A percentile compares a stretch with the other conserved stretches of the same genome.
These are phyloP conservation scores for Podaxis rugospora DNA, from an alignment of 768 basidiomycete genomes.

Conservation along the genomic window DNA sequence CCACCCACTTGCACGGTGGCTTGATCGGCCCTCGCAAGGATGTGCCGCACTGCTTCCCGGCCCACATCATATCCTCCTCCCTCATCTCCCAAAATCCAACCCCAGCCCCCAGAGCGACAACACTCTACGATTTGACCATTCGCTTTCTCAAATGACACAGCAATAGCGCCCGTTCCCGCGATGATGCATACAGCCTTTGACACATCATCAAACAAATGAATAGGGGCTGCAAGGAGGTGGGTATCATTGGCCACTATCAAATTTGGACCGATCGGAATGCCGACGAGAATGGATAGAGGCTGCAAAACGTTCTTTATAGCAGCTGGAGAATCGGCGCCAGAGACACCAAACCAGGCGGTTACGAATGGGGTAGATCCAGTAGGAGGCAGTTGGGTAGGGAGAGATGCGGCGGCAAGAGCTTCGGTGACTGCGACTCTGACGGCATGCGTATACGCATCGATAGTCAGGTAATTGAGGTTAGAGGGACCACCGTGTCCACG, in stretches of 20 bases:
- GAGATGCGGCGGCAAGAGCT: constrained; percentile 43
- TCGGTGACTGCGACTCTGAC: constrained; percentile 46
- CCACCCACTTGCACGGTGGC: constrained; percentile 32
- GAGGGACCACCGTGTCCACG: constrained; percentile 74
- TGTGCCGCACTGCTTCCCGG: constrained; percentile 66
- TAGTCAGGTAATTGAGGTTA: constrained; percentile 78
- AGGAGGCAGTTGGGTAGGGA: constrained; percentile 19
- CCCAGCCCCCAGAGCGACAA: constrained; percentile 75
- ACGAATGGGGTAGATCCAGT: constrained; percentile 38
- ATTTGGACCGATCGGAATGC: constrained; percentile 47
- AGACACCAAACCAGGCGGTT: constrained; percentile 79
- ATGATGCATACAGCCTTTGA: constrained; percentile 67
- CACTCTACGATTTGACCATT: constrained; percentile 49
- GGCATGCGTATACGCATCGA: constrained; percentile 52
- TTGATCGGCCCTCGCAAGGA: constrained; percentile 52
- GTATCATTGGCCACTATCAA: constrained; percentile 78
- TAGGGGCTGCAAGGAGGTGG: constrained; percentile 77
- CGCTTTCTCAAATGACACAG: constrained; percentile 55
- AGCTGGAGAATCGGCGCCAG: constrained; percentile 73
- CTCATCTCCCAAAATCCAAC: constrained; percentile 83
- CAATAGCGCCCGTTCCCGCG: constrained; percentile 78
- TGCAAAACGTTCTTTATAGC: constrained; percentile 53
- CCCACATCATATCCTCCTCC: constrained; percentile 82
- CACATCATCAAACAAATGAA: constrained; percentile 56
- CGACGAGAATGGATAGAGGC: constrained; percentile 52